phyloP scores from a whole-genome alignment of 805 yeast species.

The Brettanomyces bruxellensis region DNA sequence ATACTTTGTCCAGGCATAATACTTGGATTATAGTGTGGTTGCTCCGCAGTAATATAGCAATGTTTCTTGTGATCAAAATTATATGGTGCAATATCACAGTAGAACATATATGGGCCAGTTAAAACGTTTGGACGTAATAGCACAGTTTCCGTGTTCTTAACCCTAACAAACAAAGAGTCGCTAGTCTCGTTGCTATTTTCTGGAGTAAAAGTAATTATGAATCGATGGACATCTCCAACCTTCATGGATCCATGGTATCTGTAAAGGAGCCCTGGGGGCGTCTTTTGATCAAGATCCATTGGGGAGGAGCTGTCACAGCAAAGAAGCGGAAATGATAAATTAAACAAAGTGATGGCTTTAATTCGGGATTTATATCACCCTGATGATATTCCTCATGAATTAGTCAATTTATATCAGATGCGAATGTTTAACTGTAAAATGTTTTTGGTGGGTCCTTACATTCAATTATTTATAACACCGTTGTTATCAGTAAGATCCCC shows the following conservation, averaged over 20 bases:
- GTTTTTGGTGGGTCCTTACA: too few species aligned
- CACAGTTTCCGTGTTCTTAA: conserved; percentile 64
- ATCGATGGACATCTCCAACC: conserved; percentile 54
- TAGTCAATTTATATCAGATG: too few species aligned
- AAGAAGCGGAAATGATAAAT: not conserved
- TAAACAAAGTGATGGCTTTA: not conserved
- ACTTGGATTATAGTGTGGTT: conserved; percentile 67
- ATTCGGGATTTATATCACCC: too few species aligned
- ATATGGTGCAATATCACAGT: conserved; percentile 68
- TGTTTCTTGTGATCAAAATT: conserved; percentile 48
- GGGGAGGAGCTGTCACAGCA: not conserved
- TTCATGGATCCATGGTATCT: conserved; percentile 31
- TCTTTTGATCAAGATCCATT: not conserved
- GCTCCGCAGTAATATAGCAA: conserved; percentile 65
- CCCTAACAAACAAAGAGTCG: conserved; percentile 39
- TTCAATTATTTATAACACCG: too few species aligned
- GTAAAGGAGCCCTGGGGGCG: conserved; percentile 7
- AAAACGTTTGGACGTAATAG: conserved; percentile 75
- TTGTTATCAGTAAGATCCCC: too few species aligned
- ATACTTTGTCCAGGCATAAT: conserved; percentile 60
- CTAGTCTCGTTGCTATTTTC: conserved; percentile 4
- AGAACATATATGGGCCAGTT: conserved; percentile 82
- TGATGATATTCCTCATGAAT: too few species aligned
- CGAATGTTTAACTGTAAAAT: too few species aligned
- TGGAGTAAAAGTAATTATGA: conserved; percentile 36